Percentiles rank a stretch among this genome's conserved stretches.
phyloP scores from a whole-genome alignment of 306 rosid species.

The Chamaecrista fasciculata region DNA sequence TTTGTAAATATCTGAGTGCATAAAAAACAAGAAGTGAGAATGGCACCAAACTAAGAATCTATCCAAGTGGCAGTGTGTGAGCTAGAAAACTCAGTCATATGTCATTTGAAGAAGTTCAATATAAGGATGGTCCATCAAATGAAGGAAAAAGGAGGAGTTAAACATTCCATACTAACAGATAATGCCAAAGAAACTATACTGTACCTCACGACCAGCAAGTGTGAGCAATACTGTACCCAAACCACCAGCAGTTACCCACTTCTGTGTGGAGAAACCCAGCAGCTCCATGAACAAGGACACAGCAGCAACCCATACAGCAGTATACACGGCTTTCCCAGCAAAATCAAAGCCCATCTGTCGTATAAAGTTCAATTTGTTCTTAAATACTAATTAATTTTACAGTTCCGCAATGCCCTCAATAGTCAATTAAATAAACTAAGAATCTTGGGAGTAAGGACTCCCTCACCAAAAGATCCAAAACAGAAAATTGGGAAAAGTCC shows the following conservation, averaged over 20 bases:
- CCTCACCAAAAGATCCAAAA: conserved; percentile 18
- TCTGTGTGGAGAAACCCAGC: conserved; percentile 96
- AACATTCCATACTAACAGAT: not conserved
- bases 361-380: not conserved
- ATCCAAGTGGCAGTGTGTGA: conserved; percentile 17
- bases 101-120: conserved; percentile 18
- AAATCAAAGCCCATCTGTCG: conserved; percentile 89
- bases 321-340: conserved; percentile 88
- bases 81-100: not conserved
- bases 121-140: not conserved
- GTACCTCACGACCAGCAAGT: conserved; percentile 98
- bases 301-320: conserved; percentile 98
- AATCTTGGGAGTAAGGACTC: conserved; percentile 3
- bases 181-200: conserved; percentile 29
- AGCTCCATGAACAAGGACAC: conserved; percentile 94
- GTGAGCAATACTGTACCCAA: conserved; percentile 94
- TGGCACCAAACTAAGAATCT: conserved; percentile 16
- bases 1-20: conserved; percentile 86
- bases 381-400: not conserved
- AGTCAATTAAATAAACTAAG: conserved; percentile 6
- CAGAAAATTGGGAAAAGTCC: conserved; percentile 12
- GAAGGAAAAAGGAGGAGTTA: conserved; percentile 22
- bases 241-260: conserved; percentile 99
- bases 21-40: conserved; percentile 36
- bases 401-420: not conserved